A percentile compares a stretch with the other conserved stretches of the same genome.
These are phyloP conservation scores for Asterionellopsis glacialis DNA, from an alignment of 108 stramenopile species.

Conservation along the genomic window DNA sequence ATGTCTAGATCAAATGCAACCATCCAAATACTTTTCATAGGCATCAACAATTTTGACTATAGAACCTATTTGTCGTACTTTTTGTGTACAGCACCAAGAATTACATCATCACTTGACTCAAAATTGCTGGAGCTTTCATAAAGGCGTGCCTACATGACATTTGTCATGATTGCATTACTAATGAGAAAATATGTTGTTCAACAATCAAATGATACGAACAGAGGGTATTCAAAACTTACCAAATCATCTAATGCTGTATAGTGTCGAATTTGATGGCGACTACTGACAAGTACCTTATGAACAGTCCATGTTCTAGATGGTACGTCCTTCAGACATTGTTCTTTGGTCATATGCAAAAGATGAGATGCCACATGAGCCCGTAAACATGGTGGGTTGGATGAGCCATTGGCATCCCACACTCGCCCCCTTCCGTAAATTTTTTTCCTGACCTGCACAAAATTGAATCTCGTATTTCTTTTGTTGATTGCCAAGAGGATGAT, in stretches of 20 bases:
- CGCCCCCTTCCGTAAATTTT: conserved; percentile 29
- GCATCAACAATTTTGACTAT: conserved; percentile 52
- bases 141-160: conserved; percentile 13
- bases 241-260: conserved; percentile 54
- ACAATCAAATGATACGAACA: neutral
- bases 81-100: conserved; percentile 47
- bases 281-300: conserved; percentile 51
- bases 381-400: conserved; percentile 46
- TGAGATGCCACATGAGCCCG: conserved; percentile 42
- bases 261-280: conserved; percentile 47
- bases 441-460: conserved; percentile 68
- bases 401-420: conserved; percentile 55
- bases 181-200: no score
- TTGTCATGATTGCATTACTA: no score
- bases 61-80: conserved; percentile 85
- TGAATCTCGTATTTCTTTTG: conserved; percentile 64
- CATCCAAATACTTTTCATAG: conserved; percentile 66
- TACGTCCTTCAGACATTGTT: conserved; percentile 69
- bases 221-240: conserved; percentile 12
- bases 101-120: conserved; percentile 38
- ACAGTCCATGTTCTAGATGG: conserved; percentile 58
- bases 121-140: conserved; percentile 13
- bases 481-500: conserved; percentile 73
- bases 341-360: conserved; percentile 76
- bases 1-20: conserved; percentile 59